Evolutionary conservation across 495 filamentous ascomycete genomes (phyloP), one percentile per base, ranked within the genome.

Genomic region (Trichoderma erinaceum): DNA sequence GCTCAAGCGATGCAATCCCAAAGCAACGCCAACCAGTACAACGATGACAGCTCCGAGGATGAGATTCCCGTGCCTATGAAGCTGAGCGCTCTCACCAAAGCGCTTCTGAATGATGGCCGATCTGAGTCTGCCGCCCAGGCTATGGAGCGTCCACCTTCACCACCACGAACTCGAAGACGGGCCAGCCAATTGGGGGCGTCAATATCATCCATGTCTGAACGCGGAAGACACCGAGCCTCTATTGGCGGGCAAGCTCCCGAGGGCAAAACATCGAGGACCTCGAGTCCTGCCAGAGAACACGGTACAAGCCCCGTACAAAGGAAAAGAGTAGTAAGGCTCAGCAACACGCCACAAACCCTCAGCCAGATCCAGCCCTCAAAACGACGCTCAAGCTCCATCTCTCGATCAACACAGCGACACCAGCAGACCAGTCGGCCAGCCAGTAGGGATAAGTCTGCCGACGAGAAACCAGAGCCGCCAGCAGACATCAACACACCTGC

Each of bases 51-150:
- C 78, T 92, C 90, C 21, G 90, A 93, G 72, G 90, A 92, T 68
- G 87, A 89, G 70, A 81, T 84, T 10, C 85, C 85, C 25, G 81
- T 87, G 29, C 89, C 89, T 68, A 90, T 91, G 77, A 91, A 90
- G 75, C 87, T 92, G 72, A 92, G 90, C 72, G 90, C 90, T 43
- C 83, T 90, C 44, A 91, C 90, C 11, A 92, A 92, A 71, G 90
- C 89, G 27, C 78, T 93, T 15, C 79, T 93, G 8, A 87, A 89
- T 67, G 88, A 88, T 70, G 86, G 87, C 64, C 84, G 84, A 15
- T 75, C 84, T 67, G 68, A 76, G 50, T 69, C 79, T 18, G 82
- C 63, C 78, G 85, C 63, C 84, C 80, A 87, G 68, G 70, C 77
- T 13, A 76, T 82, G 18, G 82, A 81, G 27, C 78, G 77, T n/a